These are phyloP conservation scores for Musa balbisiana DNA, from an alignment of 202 grass and related monocot genomes.

Conservation along the genomic window DNA sequence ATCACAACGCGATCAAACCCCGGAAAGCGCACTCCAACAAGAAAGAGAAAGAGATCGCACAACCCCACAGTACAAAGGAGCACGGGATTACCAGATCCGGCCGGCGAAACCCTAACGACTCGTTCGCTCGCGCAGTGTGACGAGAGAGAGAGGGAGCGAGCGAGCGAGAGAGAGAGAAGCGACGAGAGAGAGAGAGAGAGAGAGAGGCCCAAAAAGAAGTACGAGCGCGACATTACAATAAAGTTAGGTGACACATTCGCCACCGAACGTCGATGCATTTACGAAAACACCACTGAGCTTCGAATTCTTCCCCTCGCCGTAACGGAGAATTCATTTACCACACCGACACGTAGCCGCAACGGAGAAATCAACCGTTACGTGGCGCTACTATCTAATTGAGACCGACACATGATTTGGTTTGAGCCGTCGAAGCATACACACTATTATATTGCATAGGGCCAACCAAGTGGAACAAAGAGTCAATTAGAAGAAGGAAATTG, in stretches of 20 bases:
- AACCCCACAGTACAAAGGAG: not conserved
- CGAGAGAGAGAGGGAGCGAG: not conserved
- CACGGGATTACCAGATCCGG: slow-evolving; percentile 7
- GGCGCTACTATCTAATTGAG: not conserved
- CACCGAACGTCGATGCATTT: not conserved
- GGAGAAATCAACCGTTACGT: slow-evolving; percentile 15
- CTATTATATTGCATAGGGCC: not conserved
- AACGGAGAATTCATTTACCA: slow-evolving; percentile 8
- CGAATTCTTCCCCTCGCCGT: not conserved
- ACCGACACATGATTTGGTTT: not conserved
- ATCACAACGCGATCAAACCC: not conserved
- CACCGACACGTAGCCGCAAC: slow-evolving; percentile 16
- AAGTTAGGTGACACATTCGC: not conserved
- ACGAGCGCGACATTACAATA: not conserved
- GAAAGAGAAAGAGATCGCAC: not conserved
- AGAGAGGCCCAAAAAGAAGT: not conserved
- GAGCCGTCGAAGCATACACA: not conserved
- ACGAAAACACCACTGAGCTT: slow-evolving; percentile 1
- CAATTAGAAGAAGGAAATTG: not conserved
- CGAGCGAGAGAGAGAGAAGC: not conserved
- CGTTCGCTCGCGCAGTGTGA: not conserved
- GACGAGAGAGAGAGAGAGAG: not conserved
- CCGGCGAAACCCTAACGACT: slow-evolving; percentile 14
- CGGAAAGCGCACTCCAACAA: not conserved
- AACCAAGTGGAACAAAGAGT: not conserved